These are phyloP conservation scores for Blastobotrys chiropterorum DNA, from an alignment of 805 yeast species.

Conservation along the genomic window DNA sequence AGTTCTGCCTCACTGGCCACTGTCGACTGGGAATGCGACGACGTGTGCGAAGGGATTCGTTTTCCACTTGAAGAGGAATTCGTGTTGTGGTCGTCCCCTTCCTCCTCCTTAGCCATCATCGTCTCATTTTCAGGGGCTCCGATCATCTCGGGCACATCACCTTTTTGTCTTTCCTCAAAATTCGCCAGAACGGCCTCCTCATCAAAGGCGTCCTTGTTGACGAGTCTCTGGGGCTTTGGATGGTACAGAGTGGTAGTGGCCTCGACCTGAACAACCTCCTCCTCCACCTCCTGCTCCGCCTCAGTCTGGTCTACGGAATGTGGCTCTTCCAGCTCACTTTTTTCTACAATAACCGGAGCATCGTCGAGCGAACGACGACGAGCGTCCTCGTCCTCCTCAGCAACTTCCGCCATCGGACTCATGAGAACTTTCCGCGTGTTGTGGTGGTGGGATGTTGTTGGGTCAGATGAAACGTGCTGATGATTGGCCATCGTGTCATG, in stretches of 20 bases:
- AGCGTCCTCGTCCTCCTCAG: neutral
- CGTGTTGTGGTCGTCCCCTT: too few species aligned
- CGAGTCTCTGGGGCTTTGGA: slow-evolving; percentile 20
- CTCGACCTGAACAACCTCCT: neutral
- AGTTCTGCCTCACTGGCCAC: neutral
- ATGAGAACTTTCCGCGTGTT: neutral
- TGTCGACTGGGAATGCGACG: neutral
- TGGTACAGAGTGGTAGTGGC: slow-evolving; percentile 14
- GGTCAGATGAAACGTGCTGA: neutral
- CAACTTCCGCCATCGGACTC: neutral
- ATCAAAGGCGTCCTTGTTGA: neutral
- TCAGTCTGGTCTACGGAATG: neutral
- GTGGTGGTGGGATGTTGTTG: neutral
- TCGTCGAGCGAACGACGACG: neutral
- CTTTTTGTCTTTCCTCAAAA: neutral
- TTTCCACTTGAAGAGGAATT: too few species aligned
- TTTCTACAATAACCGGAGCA: too few species aligned
- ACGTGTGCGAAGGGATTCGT: neutral
- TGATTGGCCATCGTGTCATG: neutral
- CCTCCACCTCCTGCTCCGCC: neutral
- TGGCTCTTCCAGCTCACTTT: neutral
- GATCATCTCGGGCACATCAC: neutral
- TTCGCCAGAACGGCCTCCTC: neutral
- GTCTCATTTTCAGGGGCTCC: too few species aligned
- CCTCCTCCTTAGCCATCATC: too few species aligned